Conservation (phyloP, 2,329 filamentous ascomycete species). For the Ophiostoma quercus region DNA sequence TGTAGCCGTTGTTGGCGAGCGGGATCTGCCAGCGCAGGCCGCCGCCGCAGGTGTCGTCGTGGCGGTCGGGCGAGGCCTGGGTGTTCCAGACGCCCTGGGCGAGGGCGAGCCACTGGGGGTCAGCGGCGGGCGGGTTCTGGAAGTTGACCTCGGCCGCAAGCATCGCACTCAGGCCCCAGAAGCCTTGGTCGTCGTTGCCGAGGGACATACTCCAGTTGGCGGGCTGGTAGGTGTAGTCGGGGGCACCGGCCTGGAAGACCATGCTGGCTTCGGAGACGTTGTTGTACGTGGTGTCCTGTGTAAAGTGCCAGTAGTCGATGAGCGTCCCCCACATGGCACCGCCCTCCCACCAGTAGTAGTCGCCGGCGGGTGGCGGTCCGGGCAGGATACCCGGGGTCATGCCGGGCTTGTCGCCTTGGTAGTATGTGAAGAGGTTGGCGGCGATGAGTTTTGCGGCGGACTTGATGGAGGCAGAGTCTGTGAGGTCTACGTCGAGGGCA, state of each 20-base stretch:
- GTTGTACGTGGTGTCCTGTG: constrained; percentile 60
- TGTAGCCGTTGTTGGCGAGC: constrained; percentile 71
- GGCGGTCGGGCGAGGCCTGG: constrained; percentile 49
- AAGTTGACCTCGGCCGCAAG: constrained; percentile 65
- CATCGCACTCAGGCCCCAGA: constrained; percentile 68
- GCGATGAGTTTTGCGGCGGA: constrained; percentile 43
- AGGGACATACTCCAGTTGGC: constrained; percentile 58
- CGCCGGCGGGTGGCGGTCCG: constrained; percentile 48
- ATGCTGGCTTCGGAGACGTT: constrained; percentile 61
- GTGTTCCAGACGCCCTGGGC: constrained; percentile 78
- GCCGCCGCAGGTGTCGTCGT: constrained; percentile 71
- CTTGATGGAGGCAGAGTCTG: constrained; percentile 40
- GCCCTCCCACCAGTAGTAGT: constrained; percentile 74
- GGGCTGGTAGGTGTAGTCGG: constrained; percentile 71
- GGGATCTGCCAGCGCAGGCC: constrained; percentile 84
- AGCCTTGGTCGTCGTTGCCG: constrained; percentile 71
- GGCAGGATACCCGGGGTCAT: constrained; percentile 52
- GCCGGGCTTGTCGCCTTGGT: constrained; percentile 42
- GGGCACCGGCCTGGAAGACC: constrained; percentile 65
- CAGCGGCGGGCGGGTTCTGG: constrained; percentile 49
- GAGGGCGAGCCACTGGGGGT: constrained; percentile 65
- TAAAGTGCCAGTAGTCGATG: constrained; percentile 68
- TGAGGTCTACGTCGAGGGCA: constrained; percentile 26
- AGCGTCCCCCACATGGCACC: constrained; percentile 67
- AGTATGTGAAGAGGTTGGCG: constrained; percentile 47